A percentile compares a stretch with the other conserved stretches of the same genome.
phyloP scores from a whole-genome alignment of 495 filamentous ascomycete genomes.

The Cenococcum geophilum region DNA sequence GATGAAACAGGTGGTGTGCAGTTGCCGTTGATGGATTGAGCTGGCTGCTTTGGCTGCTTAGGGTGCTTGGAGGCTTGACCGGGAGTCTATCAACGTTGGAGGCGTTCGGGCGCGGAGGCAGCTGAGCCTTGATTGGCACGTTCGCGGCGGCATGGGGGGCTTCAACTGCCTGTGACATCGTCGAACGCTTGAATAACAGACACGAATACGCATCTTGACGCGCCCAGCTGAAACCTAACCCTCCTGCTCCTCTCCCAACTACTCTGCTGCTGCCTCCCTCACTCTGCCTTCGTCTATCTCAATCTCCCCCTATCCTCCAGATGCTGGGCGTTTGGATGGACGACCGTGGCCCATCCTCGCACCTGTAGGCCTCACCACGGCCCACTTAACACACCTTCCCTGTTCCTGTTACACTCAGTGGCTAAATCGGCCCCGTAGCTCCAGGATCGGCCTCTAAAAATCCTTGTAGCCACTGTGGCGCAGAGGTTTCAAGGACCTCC shows the following conservation, averaged over 20 bases:
- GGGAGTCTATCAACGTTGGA: too few relatives aligned
- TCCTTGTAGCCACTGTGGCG: conserved; percentile 4
- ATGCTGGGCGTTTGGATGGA: not conserved
- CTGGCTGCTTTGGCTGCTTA: too few relatives aligned
- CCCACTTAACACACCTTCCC: not conserved
- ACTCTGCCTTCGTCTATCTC: not conserved
- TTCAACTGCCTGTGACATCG: conserved; percentile 12
- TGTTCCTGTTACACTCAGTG: not conserved
- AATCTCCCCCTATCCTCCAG: not conserved
- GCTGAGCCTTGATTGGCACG: too few relatives aligned
- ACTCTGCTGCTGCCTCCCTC: not conserved
- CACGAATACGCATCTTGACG: conserved; percentile 1
- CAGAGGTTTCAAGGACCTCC: conserved; percentile 5
- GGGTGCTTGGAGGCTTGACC: too few relatives aligned
- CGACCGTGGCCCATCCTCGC: not conserved
- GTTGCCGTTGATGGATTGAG: too few relatives aligned
- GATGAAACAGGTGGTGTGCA: not conserved
- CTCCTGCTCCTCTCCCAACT: conserved; percentile 8
- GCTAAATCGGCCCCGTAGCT: not conserved
- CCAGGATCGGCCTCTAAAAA: not conserved
- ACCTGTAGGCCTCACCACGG: not conserved
- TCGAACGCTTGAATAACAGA: not conserved
- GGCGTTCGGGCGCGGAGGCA: too few relatives aligned
- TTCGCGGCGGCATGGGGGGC: conserved; percentile 9
- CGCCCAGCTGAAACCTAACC: conserved; percentile 17